Base-by-base conservation (phyloP, 2,329 filamentous ascomycete genomes). In the Boeremia lycopersici region DNA sequence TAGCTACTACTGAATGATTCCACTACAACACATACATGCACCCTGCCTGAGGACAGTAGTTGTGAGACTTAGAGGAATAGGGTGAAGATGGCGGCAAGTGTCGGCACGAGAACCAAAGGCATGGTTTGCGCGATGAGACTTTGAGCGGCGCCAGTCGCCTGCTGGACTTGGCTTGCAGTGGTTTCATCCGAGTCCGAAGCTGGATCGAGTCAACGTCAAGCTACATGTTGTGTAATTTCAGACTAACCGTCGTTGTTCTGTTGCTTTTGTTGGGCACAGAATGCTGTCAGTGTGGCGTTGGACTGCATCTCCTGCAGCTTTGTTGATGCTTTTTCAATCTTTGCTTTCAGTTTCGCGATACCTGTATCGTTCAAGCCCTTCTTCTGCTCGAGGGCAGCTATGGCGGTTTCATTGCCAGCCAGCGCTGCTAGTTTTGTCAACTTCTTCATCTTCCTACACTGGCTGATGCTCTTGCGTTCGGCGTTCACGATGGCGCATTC, bases 281-380 rank as follows among this genome's bases (percentile, higher is more conserved):
- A 57, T 23, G 58, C 57, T 4, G 60, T 64, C 7, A 73, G 60
- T 1, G 70, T 71, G n/a, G 64, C 65, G 48, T 73, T 73, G 4
- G 52, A 43, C 45, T 63, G 45, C 60, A 73, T 40, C 13, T 56
- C 48, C 46, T 62, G 31, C 28, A 73, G 49, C 57, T 66, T 67
- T 2, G 59, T 57, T 11, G 59, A 56, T 2, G 69, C 68, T 15
- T 67, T 57, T 30, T 36, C 45, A 26, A 67, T 59, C 45, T 60
- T 59, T 7, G 62, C 61, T 57, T 68, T 55, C 41, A 73, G 40
- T 15, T 62, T 64, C 29, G 56, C 56, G 7, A 67, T 48, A 17
- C 63, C 51, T 2, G 63, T 67, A 3, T 53, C 56, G 33, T 68
- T 71, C 25, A 71, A 43, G 9, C 56, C 43, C 43, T 65, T 64